Base-by-base conservation (phyloP, 2,329 filamentous ascomycete genomes). In the Boeremia lycopersici region DNA sequence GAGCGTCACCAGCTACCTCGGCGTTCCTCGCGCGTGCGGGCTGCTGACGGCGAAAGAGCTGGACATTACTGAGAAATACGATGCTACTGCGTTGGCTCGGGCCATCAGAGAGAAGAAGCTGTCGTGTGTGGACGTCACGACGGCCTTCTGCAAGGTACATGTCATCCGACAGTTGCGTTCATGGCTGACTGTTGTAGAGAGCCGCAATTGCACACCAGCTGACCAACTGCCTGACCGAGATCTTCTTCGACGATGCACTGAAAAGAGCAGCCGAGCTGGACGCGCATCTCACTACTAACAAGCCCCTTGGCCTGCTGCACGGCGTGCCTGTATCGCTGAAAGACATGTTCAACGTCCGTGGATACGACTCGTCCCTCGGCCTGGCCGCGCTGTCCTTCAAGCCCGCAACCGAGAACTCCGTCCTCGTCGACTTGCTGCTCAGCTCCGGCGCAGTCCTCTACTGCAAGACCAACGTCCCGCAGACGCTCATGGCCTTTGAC, bases 401-500 rank as follows among this genome's bases (percentile, higher is more conserved):
- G 19, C 77, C 78, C 4, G 68, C 73, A 6, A 64, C 57, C 1
- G 64, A 69, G 6, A 74, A 76, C 49, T 73, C 77, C 0, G 61
- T 75, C 0, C 65, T 83, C 7, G 79, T 81, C 0, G 71, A 77
- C 11, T 60, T 79, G 23, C 64, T 84, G 11, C 69, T 81, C 2
- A 63, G 65, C 12, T 71, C 76, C 4, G 81, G 81, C 5, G 81
- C 82, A 1, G 77, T 84, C 1, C 57, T 81, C 1, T 80, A 81
- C 59, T 78, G 74, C 66, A 83, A 85, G 67, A 85, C 82, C 4
- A 84, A 84, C 55, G 69, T 84, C 1, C 82, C 83, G 3, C 79
- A 82, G 56, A 83, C 81, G 0, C 75, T 85, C 59, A 80, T 82
- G 78, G 74, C 77, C 4, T 61, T 81, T 12, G 81, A 84, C 59